Percentiles rank a stretch among this genome's conserved stretches.
Evolutionary conservation across 139 green algal species (phyloP).

Genomic region (Asterochloris erici): DNA sequence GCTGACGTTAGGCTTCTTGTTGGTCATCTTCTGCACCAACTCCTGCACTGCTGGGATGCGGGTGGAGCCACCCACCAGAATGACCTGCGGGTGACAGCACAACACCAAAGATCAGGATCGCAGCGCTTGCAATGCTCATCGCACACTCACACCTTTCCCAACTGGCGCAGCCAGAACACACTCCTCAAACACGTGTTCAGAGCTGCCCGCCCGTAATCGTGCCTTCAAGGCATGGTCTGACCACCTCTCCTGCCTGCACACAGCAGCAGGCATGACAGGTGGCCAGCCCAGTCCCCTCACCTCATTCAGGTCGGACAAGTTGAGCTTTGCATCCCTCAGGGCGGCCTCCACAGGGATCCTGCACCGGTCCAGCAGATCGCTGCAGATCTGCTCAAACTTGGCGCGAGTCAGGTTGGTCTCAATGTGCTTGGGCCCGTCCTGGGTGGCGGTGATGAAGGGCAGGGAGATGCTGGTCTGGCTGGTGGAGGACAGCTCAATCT

Average conservation of each 20-base stretch:
- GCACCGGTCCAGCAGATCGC: constrained; percentile 89
- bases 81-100: constrained; percentile 51
- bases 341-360: constrained; percentile 87
- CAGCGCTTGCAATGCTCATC: too few species aligned
- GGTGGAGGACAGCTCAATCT: constrained; percentile 94
- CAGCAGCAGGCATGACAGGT: background rate
- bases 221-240: background rate
- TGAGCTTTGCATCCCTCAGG: constrained; percentile 92
- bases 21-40: constrained; percentile 86
- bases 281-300: constrained; percentile 29
- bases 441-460: constrained; percentile 99
- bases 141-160: too few species aligned
- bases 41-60: constrained; percentile 93
- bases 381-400: constrained; percentile 96
- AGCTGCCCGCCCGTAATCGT: too few species aligned
- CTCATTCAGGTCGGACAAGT: constrained; percentile 85
- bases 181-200: too few species aligned
- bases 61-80: constrained; percentile 95
- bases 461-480: constrained; percentile 89
- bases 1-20: constrained; percentile 93
- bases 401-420: constrained; percentile 79
- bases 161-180: too few species aligned
- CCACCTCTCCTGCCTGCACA: background rate
- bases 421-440: constrained; percentile 99
- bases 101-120: too few species aligned